Conservation (phyloP, 2,329 filamentous ascomycete genomes). For the Bimuria novae-zelandiae region DNA sequence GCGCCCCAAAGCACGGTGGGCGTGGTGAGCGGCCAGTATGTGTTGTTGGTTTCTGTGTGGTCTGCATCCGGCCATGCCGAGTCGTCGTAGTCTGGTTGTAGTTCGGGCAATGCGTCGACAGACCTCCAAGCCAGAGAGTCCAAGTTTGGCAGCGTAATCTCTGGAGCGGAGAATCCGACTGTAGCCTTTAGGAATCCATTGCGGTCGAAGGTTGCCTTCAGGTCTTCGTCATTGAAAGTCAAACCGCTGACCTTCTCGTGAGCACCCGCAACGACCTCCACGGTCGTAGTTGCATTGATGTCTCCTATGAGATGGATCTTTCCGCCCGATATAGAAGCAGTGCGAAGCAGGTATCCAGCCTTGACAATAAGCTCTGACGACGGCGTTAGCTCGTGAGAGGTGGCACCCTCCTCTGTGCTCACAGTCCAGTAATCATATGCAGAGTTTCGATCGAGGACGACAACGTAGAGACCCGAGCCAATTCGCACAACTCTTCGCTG, state of each 20-base stretch:
- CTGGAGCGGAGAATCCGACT: constrained; percentile 55
- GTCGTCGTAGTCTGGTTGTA: constrained; percentile 67
- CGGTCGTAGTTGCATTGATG: constrained; percentile 66
- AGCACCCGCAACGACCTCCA: constrained; percentile 70
- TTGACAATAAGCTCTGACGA: constrained; percentile 57
- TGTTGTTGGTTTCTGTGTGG: constrained; percentile 62
- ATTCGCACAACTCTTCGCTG: constrained; percentile 55
- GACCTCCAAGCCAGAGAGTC: constrained; percentile 66
- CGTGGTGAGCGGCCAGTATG: constrained; percentile 37
- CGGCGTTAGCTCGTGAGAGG: constrained; percentile 18
- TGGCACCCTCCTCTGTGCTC: constrained; percentile 19
- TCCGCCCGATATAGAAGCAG: constrained; percentile 57
- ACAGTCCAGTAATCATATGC: constrained; percentile 72
- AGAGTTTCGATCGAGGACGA: constrained; percentile 64
- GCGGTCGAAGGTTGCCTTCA: constrained; percentile 46
- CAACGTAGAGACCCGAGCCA: constrained; percentile 54
- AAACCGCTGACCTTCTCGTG: constrained; percentile 56
- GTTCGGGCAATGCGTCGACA: constrained; percentile 71
- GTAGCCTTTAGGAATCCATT: constrained; percentile 56
- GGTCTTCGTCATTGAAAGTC: constrained; percentile 60
- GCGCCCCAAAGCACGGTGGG: constrained; percentile 62
- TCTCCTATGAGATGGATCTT: constrained; percentile 69
- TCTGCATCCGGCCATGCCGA: constrained; percentile 66
- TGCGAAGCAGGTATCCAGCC: constrained; percentile 66
- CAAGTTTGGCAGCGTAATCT: constrained; percentile 61